Conservation (phyloP, 805 yeast genomes). For the Lipomyces kockii region DNA sequence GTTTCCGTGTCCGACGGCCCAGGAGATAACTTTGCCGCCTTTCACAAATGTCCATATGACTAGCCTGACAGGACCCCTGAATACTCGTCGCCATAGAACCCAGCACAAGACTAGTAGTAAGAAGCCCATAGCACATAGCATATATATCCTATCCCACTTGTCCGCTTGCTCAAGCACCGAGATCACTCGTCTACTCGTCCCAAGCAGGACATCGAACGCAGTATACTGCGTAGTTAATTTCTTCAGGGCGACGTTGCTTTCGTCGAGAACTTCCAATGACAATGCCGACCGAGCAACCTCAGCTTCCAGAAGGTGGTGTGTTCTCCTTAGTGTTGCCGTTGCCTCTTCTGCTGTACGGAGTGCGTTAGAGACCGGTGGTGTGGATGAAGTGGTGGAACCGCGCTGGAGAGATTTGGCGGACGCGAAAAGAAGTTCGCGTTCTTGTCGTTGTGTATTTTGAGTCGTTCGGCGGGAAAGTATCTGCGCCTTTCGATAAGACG, state of each 20-base stretch:
- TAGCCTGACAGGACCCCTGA: slow-evolving; percentile 44
- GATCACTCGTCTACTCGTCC: slow-evolving; percentile 46
- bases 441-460: slow-evolving; percentile 10
- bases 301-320: slow-evolving; percentile 47
- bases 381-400: background rate
- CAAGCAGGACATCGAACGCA: slow-evolving; percentile 46
- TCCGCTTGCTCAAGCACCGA: slow-evolving; percentile 50
- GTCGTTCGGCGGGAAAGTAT: slow-evolving; percentile 20
- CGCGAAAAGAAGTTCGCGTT: slow-evolving; percentile 21
- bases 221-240: slow-evolving; percentile 46
- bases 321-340: slow-evolving; percentile 42
- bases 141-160: slow-evolving; percentile 46
- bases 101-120: slow-evolving; percentile 46
- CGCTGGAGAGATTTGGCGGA: background rate
- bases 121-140: slow-evolving; percentile 48
- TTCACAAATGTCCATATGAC: slow-evolving; percentile 28
- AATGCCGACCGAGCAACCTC: slow-evolving; percentile 47
- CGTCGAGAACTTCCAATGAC: slow-evolving; percentile 48
- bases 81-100: slow-evolving; percentile 48
- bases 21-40: slow-evolving; percentile 19
- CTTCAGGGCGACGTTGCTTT: slow-evolving; percentile 44
- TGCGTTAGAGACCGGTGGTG: slow-evolving; percentile 12
- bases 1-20: slow-evolving; percentile 16
- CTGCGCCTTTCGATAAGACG: slow-evolving; percentile 40
- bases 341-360: slow-evolving; percentile 40